These are phyloP conservation scores for Hyaloscypha finlandica DNA, from an alignment of 495 filamentous ascomycete species.

Conservation along the genomic window DNA sequence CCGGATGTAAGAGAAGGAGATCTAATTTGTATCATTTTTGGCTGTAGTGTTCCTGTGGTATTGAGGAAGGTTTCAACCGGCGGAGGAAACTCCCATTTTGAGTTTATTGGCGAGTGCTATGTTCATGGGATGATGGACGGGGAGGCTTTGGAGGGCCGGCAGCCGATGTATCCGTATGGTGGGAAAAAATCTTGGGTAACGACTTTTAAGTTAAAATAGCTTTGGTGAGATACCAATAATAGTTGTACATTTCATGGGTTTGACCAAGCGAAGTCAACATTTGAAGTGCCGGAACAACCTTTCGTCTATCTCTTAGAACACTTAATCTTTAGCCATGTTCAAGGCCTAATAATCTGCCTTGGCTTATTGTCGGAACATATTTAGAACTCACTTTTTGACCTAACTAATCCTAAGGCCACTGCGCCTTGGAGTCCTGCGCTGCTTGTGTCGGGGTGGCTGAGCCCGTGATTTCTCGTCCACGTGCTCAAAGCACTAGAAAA, in stretches of 20 bases:
- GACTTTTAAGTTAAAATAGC: conserved; percentile 4
- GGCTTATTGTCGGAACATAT: not conserved
- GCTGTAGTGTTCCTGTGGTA: conserved; percentile 45
- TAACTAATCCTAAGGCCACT: not conserved
- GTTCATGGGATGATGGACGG: conserved; percentile 24
- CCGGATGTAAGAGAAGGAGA: conserved; percentile 32
- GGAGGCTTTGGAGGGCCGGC: conserved; percentile 30
- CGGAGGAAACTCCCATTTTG: conserved; percentile 7
- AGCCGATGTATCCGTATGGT: conserved; percentile 21
- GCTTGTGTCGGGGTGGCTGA: not conserved
- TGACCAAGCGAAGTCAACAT: not conserved
- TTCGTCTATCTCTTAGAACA: not conserved
- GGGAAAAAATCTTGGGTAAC: not conserved
- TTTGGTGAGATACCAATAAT: not conserved
- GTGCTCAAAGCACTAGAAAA: not conserved
- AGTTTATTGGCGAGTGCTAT: conserved; percentile 26
- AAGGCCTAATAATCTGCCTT: not conserved
- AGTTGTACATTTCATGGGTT: not conserved
- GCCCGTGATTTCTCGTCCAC: not conserved
- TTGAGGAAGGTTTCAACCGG: conserved; percentile 30
- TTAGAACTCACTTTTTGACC: not conserved
- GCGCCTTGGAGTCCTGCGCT: not conserved
- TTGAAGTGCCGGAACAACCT: not conserved
- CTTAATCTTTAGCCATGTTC: not conserved
- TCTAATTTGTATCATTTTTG: conserved; percentile 43